Evolutionary conservation across 495 filamentous ascomycete species (phyloP).

Genomic region (Penicillium cataractarum): DNA sequence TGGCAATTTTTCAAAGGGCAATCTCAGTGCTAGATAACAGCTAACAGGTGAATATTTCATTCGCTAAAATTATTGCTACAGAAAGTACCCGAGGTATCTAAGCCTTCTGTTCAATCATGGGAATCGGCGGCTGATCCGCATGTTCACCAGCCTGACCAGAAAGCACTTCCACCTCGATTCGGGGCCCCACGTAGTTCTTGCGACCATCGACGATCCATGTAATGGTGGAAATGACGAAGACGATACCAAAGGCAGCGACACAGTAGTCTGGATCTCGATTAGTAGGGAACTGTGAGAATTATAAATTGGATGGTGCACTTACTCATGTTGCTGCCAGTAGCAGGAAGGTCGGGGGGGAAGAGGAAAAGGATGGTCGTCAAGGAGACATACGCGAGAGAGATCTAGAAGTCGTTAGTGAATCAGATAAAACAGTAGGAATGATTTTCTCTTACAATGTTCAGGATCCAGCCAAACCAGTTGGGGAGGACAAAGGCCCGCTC

Average conservation of each 20-base stretch:
- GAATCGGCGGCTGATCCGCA: conserved; percentile 21
- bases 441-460: conserved; percentile 42
- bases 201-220: conserved; percentile 76
- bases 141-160: conserved; percentile 25
- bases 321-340: conserved; percentile 74
- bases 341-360: conserved; percentile 70
- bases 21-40: not conserved
- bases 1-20: not conserved
- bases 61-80: conserved; percentile 1
- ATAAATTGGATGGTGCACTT: conserved; percentile 22
- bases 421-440: not conserved
- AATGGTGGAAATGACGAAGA: conserved; percentile 63
- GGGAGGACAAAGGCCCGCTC: conserved; percentile 64
- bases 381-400: conserved; percentile 66
- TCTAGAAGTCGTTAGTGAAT: conserved; percentile 38
- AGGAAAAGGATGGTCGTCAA: conserved; percentile 76
- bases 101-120: conserved; percentile 26
- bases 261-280: conserved; percentile 57
- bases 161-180: conserved; percentile 52
- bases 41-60: not conserved
- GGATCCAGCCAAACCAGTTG: conserved; percentile 55
- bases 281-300: conserved; percentile 9
- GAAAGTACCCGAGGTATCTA: conserved; percentile 3
- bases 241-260: conserved; percentile 69
- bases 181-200: conserved; percentile 70